A percentile compares a stretch with the other conserved stretches of the same genome.
These are phyloP conservation scores for Blastosporella zonata DNA, from an alignment of 1,284 basidiomycete genomes.

Conservation along the genomic window DNA sequence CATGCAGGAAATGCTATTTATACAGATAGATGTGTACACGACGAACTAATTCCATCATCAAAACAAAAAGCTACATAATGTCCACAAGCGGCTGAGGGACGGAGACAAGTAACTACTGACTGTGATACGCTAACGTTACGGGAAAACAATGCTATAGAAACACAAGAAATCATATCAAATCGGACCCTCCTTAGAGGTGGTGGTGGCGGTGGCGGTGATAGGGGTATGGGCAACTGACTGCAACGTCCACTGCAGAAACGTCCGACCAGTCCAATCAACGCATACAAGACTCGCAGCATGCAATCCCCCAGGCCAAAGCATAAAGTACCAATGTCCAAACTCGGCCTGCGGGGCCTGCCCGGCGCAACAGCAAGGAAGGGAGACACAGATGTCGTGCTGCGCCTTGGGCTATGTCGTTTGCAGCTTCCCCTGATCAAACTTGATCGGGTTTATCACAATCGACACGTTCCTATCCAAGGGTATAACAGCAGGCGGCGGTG, in stretches of 20 bases:
- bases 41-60: constrained; percentile 7
- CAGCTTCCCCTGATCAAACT: constrained; percentile 17
- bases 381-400: not conserved
- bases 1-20: constrained; percentile 6
- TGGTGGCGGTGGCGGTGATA: not conserved
- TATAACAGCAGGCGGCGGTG: constrained; percentile 6
- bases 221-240: not conserved
- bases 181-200: not conserved
- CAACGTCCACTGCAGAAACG: not conserved
- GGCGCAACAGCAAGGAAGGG: not conserved
- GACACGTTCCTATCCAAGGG: constrained; percentile 2
- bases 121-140: not conserved
- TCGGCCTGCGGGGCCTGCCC: not conserved
- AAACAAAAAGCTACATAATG: constrained; percentile 10
- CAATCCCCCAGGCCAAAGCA: not conserved
- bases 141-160: constrained; percentile 6
- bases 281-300: not conserved
- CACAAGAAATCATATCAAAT: constrained; percentile 1
- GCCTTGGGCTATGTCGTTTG: not conserved
- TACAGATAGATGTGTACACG: constrained; percentile 11
- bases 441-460: constrained; percentile 19
- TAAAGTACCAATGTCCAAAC: not conserved
- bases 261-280: not conserved
- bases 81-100: constrained; percentile 1
- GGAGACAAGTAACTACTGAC: not conserved